phyloP scores from a whole-genome alignment of 1,284 basidiomycete genomes.

The Moesziomyces parantarcticus region DNA sequence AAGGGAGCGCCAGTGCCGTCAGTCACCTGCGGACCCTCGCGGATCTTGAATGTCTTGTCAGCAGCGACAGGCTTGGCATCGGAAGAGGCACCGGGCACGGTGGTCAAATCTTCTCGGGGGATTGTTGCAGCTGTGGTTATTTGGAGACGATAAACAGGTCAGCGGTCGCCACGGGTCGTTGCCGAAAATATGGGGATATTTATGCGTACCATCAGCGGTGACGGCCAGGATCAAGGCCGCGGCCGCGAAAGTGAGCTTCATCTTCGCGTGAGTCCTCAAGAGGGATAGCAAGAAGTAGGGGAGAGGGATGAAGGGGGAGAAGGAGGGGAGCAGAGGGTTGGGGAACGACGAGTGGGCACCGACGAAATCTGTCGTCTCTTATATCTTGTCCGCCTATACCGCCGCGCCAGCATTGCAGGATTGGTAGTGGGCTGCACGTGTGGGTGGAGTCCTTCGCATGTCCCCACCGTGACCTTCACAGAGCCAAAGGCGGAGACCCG shows the following conservation, averaged over 20 bases:
- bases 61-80: not conserved
- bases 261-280: not conserved
- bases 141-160: not conserved
- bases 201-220: conserved; percentile 11
- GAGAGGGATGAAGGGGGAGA: not conserved
- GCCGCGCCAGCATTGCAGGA: no score
- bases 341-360: no score
- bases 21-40: conserved; percentile 17
- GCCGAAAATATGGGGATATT: not conserved
- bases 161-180: conserved; percentile 9
- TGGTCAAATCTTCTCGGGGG: not conserved
- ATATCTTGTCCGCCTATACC: no score
- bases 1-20: conserved; percentile 14
- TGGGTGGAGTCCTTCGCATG: no score
- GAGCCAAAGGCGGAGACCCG: no score
- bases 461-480: no score
- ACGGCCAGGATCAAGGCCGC: conserved; percentile 16
- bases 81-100: not conserved
- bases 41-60: not conserved
- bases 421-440: no score
- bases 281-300: not conserved
- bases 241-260: conserved; percentile 30
- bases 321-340: not conserved
- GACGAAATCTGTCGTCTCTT: no score
- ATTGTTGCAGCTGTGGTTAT: not conserved